These are phyloP conservation scores for Botryotinia calthae DNA, from an alignment of 2,329 filamentous ascomycete genomes.

Conservation along the genomic window DNA sequence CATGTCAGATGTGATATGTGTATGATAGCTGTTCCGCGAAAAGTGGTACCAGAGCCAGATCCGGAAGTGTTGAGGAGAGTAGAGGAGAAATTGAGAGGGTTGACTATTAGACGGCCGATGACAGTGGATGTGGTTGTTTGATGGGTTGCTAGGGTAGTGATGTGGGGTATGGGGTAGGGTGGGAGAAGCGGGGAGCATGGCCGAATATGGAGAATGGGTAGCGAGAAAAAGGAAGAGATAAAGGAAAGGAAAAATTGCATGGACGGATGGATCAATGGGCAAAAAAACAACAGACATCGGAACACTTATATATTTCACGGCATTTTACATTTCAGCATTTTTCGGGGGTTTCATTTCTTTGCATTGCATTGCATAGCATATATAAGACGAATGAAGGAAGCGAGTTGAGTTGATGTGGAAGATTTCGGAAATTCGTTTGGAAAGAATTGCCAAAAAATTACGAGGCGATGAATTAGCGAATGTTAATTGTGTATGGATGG, in stretches of 20 bases:
- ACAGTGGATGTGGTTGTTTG: background rate
- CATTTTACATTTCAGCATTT: background rate
- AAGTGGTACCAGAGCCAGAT: conserved; percentile 60
- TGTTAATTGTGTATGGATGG: background rate
- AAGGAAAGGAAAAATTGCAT: background rate
- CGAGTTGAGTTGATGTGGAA: background rate
- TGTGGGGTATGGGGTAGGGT: background rate
- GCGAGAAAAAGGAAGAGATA: background rate
- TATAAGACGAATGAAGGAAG: background rate
- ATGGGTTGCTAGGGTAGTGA: background rate
- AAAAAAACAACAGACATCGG: background rate
- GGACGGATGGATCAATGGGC: background rate
- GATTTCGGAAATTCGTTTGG: background rate
- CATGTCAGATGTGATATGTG: conserved; percentile 60
- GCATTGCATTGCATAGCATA: background rate
- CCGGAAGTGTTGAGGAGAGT: conserved; percentile 58
- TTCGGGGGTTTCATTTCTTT: background rate
- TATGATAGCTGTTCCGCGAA: conserved; percentile 46
- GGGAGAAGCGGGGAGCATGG: background rate
- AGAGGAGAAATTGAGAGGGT: conserved; percentile 51
- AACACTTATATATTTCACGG: background rate
- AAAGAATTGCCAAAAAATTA: background rate
- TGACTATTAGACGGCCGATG: conserved; percentile 22
- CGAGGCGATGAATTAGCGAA: background rate
- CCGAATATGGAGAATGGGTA: background rate